Evolutionary conservation across 1,139 yeast species (phyloP), one percentile per base, ranked within the genome.

Genomic region (Taphrina wiesneri): DNA sequence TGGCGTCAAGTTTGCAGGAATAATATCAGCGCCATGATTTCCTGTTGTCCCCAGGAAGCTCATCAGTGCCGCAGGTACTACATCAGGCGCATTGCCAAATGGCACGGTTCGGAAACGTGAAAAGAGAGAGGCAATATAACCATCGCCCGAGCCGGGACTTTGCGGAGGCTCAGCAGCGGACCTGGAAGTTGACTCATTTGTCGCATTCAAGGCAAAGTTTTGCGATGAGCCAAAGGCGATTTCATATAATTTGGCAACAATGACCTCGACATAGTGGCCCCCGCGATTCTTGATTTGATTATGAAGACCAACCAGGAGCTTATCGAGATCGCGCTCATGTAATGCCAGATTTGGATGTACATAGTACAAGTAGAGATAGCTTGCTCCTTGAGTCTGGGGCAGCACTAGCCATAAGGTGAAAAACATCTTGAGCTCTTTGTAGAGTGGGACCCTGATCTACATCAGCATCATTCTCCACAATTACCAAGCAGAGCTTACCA

Each of bases 391-490:
- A 2, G 70, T 66, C 70, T 77, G 79, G 5, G 88, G 87, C 23
- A 78, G 72, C 21, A 85, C 78, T 54, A 85, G 76, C 88, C 88
- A 85, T 25, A 80, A 72, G 28, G 81, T 75, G 62, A 81, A 74
- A 1, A 70, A 73, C 52, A 82, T 72, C 59, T 81, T 77, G 59
- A 77, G 39, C 15, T 82, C 65, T 7, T 79, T 75, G 74, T 82
- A 85, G 43, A 85, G 78, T 3, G 88, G 88, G 26, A 84, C 67
- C 71, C 71, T 70, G 43, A 39, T 15, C 7, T 2, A n/a, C 15
- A 7, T 39, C 7, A 39, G 43, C 19, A 39, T 39, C 34, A 39
- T 36, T 39, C 43, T 39, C 43, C 43, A 39, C 43, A 39, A 1
- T 39, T 13, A 13, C 15, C 5, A 13, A 3, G 6, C 3, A 11